Evolutionary conservation across 1,284 basidiomycete genomes (phyloP), one percentile per base, ranked within the genome.

Genomic region (Fomes fomentarius): DNA sequence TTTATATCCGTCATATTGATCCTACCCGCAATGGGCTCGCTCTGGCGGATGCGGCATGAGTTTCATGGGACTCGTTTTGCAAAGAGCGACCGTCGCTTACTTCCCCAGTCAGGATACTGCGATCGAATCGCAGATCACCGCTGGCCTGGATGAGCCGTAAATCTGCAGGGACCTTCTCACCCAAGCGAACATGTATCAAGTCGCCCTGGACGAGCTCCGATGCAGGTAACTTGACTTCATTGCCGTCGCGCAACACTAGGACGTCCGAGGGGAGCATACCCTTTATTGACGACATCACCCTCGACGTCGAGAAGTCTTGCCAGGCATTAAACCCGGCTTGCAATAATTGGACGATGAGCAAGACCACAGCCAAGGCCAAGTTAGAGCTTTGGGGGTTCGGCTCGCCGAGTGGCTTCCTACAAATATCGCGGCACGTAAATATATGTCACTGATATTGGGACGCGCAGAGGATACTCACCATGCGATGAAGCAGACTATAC

Each of bases 91-190:
- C 26, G 78, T 28, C 77, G 37, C 84, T 73, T 62, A 80, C 60
- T 67, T 80, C 78, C 41, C 85, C 85, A 0, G 85, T 87, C 45
- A 87, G 72, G 22, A 86, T 77, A 3, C 81, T 77, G 24, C 83
- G 76, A 62, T 87, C 84, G 47, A 87, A 79, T 47, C 77, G 77
- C 51, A 83, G 68, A 59, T 87, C 83, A 7, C 72, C 67, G 28
- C 71, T 73, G 24, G 69, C 66, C 22, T 72, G 65, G 49, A 83
- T 72, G 51, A 84, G 66, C 69, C 76, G 78, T 34, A 85, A 69
- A 49, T 79, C 77, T 12, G 75, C 72, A 1, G 83, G 80, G 37
- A 74, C 63, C 50, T 71, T 68, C 14, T 65, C 61, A 8, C 81
- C 81, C 25, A 80, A 58, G 15, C 65, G 56, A 35, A 76, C 33